phyloP scores from a whole-genome alignment of 148 eudicot genomes.

The Vaccinium corymbosum region DNA sequence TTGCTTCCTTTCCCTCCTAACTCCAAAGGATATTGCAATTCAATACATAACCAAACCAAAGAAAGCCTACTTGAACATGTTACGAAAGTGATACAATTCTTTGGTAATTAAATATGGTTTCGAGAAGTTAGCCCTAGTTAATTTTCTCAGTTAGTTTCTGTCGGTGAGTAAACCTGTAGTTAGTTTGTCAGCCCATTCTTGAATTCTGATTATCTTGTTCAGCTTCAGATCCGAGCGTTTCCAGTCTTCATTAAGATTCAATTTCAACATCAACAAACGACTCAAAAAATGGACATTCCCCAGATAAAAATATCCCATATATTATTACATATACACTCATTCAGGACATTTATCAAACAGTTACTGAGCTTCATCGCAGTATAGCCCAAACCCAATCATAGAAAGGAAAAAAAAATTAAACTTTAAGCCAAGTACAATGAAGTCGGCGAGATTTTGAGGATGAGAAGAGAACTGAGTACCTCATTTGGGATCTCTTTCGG shows the following conservation, averaged over 20 bases:
- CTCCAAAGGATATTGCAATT: no score
- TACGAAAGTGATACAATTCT: not conserved
- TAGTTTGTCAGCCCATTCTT: not conserved
- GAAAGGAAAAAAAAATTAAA: not conserved
- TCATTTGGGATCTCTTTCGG: slow-evolving; percentile 19
- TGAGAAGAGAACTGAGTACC: slow-evolving; percentile 20
- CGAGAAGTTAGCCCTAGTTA: not conserved
- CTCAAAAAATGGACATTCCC: not conserved
- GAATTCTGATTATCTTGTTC: not conserved
- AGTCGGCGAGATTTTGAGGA: not conserved
- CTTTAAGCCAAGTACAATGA: not conserved
- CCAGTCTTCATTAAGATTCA: not conserved
- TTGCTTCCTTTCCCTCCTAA: not conserved
- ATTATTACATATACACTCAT: not conserved
- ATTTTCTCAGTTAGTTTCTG: not conserved
- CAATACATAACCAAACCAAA: not conserved
- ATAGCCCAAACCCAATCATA: not conserved
- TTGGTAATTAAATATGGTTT: not conserved
- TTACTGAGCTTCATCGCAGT: slow-evolving; percentile 5
- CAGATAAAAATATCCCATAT: not conserved
- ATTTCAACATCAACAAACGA: not conserved
- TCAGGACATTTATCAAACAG: slow-evolving; percentile 39
- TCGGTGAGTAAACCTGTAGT: not conserved
- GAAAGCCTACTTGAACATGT: not conserved
- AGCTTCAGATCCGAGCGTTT: not conserved